Evolutionary conservation across 2,329 filamentous ascomycete genomes (phyloP).

Genomic region (Botrytis byssoidea): DNA sequence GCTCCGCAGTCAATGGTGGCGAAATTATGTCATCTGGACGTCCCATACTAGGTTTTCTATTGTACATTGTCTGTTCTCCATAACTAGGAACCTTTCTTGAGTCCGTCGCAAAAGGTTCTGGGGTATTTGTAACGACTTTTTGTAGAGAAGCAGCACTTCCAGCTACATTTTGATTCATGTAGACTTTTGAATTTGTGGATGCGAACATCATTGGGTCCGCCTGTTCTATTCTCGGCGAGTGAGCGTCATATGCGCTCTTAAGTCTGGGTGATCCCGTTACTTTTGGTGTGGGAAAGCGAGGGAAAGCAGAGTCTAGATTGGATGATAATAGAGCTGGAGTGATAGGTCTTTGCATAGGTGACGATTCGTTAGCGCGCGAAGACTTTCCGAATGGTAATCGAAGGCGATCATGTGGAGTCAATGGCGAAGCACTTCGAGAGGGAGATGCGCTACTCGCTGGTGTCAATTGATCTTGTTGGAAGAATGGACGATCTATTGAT

Average conservation of each 20-base stretch:
- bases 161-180: conserved; percentile 48
- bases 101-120: conserved; percentile 61
- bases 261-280: conserved; percentile 25
- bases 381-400: conserved; percentile 42
- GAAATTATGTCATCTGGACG: conserved; percentile 26
- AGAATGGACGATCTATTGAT: conserved; percentile 52
- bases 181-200: background rate
- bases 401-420: conserved; percentile 51
- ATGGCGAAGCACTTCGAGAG: conserved; percentile 62
- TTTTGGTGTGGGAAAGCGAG: conserved; percentile 50
- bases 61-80: conserved; percentile 36
- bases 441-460: conserved; percentile 58
- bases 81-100: conserved; percentile 35
- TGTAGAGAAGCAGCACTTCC: conserved; percentile 51
- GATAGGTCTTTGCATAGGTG: conserved; percentile 42
- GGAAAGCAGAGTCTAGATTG: conserved; percentile 53
- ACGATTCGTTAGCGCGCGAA: conserved; percentile 40
- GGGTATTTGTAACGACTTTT: conserved; percentile 64
- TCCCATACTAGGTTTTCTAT: conserved; percentile 28
- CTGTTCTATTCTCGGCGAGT: conserved; percentile 33
- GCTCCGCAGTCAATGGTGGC: conserved; percentile 18
- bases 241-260: conserved; percentile 23
- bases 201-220: conserved; percentile 45
- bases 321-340: conserved; percentile 46
- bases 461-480: conserved; percentile 58